phyloP scores from a whole-genome alignment of 2,329 filamentous ascomycete genomes.

The Diplodia mutila region DNA sequence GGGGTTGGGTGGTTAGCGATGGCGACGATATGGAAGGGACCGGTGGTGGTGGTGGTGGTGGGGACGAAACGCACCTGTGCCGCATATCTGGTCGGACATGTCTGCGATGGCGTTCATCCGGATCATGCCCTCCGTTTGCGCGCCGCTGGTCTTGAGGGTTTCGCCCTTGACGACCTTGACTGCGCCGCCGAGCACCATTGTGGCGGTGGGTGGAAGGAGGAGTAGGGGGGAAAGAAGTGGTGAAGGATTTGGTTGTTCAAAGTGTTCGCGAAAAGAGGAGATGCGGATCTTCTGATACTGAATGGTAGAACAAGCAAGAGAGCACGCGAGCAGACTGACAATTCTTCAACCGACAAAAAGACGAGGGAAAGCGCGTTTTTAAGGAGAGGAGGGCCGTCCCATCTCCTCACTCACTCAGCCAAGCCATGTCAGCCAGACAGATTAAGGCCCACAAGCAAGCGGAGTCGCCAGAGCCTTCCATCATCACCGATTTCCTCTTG shows the following conservation, averaged over 20 bases:
- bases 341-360: neutral
- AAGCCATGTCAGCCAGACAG: neutral
- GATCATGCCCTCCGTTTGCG: constrained; percentile 55
- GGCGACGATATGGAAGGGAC: neutral
- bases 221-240: neutral
- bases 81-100: constrained; percentile 68
- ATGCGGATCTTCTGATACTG: neutral
- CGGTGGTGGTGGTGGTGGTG: neutral
- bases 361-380: neutral
- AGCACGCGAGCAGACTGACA: neutral
- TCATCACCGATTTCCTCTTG: neutral
- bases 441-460: neutral
- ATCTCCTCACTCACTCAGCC: neutral
- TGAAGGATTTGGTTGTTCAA: neutral
- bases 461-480: constrained; percentile 1
- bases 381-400: constrained; percentile 1
- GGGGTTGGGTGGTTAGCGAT: neutral
- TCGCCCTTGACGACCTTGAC: constrained; percentile 20
- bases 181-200: constrained; percentile 24
- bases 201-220: neutral
- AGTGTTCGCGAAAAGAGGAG: neutral
- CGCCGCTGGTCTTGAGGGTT: constrained; percentile 38
- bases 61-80: constrained; percentile 61
- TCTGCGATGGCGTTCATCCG: constrained; percentile 63
- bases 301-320: neutral